These are phyloP conservation scores for Ascosphaera aggregata DNA, from an alignment of 2,329 filamentous ascomycete genomes.

Conservation along the genomic window DNA sequence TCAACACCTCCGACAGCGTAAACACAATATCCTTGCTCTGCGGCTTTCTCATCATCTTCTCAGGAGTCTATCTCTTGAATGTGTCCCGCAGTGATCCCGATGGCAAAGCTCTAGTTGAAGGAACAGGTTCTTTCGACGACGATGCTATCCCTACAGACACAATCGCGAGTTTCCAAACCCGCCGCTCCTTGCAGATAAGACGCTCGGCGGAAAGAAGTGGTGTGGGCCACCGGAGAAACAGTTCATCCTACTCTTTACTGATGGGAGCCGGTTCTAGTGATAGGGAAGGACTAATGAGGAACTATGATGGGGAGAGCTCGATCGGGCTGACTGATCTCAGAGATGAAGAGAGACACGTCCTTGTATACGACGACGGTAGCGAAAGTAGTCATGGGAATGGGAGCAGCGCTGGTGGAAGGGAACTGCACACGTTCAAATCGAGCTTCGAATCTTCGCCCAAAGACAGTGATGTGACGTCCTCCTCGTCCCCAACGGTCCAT, in stretches of 20 bases:
- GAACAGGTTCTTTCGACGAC: conserved; percentile 28
- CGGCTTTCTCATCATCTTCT: conserved; percentile 86
- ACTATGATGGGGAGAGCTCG: conserved; percentile 64
- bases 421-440: no score
- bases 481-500: neutral
- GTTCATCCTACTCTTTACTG: conserved; percentile 35
- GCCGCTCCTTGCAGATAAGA: conserved; percentile 78
- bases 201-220: conserved; percentile 27
- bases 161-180: conserved; percentile 69
- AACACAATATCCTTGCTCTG: conserved; percentile 83
- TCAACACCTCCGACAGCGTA: conserved; percentile 80
- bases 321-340: conserved; percentile 61
- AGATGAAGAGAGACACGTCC: conserved; percentile 31
- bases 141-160: conserved; percentile 81
- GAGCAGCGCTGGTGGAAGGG: neutral
- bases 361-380: conserved; percentile 31
- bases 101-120: conserved; percentile 41
- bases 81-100: conserved; percentile 83
- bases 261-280: conserved; percentile 37
- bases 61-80: conserved; percentile 86
- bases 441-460: neutral
- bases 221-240: conserved; percentile 32
- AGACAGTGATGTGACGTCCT: neutral
- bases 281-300: conserved; percentile 62
- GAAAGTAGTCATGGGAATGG: conserved; percentile 1